Conservation (phyloP, 164 flowering plant species). For the Macadamia integrifolia region DNA sequence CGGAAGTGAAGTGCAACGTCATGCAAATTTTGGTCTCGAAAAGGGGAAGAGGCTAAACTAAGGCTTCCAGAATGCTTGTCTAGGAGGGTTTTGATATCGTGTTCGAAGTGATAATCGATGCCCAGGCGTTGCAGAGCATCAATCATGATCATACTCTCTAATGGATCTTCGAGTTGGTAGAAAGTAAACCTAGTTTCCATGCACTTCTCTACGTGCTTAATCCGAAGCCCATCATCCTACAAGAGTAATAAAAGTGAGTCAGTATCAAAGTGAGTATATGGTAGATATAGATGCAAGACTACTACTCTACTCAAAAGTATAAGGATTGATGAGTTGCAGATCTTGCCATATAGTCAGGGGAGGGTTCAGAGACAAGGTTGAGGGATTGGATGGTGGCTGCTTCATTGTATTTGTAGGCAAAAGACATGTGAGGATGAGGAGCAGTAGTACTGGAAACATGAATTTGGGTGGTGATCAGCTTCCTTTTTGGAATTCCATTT, state of each 20-base stretch:
- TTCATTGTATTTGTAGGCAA: too few relatives aligned
- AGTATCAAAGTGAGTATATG: too few relatives aligned
- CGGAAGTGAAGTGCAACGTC: conserved; percentile 29
- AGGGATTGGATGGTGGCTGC: too few relatives aligned
- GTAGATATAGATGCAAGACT: too few relatives aligned
- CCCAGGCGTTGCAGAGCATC: conserved; percentile 31
- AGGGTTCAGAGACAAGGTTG: too few relatives aligned
- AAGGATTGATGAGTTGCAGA: too few relatives aligned
- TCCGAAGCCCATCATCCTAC: background rate
- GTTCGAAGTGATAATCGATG: conserved; percentile 26
- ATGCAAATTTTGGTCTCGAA: conserved; percentile 1
- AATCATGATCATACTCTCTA: conserved; percentile 11
- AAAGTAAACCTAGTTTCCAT: background rate
- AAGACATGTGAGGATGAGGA: too few relatives aligned
- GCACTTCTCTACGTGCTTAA: background rate
- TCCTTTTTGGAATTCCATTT: too few relatives aligned
- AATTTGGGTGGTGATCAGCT: too few relatives aligned
- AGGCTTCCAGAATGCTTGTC: background rate
- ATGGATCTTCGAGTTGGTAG: background rate
- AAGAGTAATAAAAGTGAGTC: background rate
- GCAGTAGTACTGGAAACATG: too few relatives aligned
- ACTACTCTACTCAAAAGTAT: too few relatives aligned
- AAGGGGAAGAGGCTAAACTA: background rate
- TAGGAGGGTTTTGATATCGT: conserved; percentile 21
- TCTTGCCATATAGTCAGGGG: too few relatives aligned